Conservation (phyloP, 78 protist genomes). For the Guillardia theta region DNA sequence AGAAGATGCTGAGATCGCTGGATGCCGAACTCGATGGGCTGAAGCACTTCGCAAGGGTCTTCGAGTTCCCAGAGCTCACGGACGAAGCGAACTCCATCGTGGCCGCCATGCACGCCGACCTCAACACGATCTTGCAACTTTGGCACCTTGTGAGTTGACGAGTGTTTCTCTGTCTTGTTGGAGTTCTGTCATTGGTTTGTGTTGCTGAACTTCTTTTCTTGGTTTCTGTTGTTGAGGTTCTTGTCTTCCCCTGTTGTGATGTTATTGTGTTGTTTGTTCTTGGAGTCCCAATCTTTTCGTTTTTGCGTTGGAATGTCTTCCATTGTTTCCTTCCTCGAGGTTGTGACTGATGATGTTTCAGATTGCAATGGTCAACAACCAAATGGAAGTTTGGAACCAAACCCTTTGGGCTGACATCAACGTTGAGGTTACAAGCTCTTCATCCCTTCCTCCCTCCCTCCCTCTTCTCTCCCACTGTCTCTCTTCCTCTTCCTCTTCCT, state of each 20-base stretch:
- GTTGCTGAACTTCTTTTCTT: too few relatives aligned
- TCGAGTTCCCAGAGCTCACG: constrained; percentile 36
- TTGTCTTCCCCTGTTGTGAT: too few relatives aligned
- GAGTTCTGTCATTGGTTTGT: too few relatives aligned
- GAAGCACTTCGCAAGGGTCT: background rate
- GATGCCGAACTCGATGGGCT: background rate
- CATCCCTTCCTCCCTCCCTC: background rate
- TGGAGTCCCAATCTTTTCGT: too few relatives aligned
- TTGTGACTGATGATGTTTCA: too few relatives aligned
- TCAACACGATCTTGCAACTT: background rate
- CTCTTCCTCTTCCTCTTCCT: background rate
- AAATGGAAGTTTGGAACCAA: constrained; percentile 23
- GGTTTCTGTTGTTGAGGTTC: too few relatives aligned
- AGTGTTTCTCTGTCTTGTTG: too few relatives aligned
- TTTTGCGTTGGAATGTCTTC: too few relatives aligned
- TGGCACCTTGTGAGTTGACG: constrained; percentile 22
- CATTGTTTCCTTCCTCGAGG: too few relatives aligned
- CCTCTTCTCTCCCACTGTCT: background rate
- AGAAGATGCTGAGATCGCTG: background rate
- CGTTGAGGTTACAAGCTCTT: background rate
- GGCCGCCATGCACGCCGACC: background rate
- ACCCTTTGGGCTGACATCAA: constrained; percentile 9
- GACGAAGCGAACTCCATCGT: background rate
- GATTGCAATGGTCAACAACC: background rate
- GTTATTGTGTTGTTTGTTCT: too few relatives aligned